These are phyloP conservation scores for Cystobasidium sp. DNA, from an alignment of 1,284 basidiomycete genomes.

Conservation along the genomic window DNA sequence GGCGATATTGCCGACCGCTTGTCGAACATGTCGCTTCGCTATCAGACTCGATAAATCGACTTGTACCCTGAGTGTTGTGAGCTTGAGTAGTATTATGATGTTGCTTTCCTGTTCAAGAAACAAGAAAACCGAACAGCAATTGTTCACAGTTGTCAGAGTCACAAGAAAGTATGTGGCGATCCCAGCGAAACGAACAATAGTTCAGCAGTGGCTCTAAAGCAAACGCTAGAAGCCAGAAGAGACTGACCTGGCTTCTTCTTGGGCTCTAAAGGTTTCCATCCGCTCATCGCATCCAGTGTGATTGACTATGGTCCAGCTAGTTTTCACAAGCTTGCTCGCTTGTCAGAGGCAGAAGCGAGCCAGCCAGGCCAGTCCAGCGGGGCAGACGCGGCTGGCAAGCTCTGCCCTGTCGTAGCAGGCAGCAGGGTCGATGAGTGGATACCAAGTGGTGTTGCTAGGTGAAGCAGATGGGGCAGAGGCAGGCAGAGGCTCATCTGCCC, in stretches of 20 bases:
- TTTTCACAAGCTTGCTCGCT: not conserved
- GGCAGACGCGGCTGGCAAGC: not conserved
- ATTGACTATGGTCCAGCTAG: not conserved
- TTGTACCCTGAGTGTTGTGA: too few species aligned
- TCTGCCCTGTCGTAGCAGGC: not conserved
- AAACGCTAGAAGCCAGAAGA: not conserved
- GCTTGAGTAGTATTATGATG: too few species aligned
- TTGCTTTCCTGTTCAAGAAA: too few species aligned
- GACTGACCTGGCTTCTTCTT: not conserved
- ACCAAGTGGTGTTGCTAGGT: not conserved
- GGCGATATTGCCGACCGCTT: not conserved
- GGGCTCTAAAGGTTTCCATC: not conserved
- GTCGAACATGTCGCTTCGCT: not conserved
- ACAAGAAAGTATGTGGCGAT: not conserved
- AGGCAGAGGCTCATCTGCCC: not conserved
- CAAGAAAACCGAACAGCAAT: too few species aligned
- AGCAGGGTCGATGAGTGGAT: not conserved
- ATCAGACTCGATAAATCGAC: not conserved
- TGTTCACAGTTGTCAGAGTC: not conserved
- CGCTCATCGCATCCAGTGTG: not conserved
- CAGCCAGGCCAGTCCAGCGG: not conserved
- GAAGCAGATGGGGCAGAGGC: constrained; percentile 7
- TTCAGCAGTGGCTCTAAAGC: not conserved
- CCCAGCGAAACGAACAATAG: not conserved
- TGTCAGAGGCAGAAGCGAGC: not conserved